These are phyloP conservation scores for Nicotiana obtusifolia DNA, from an alignment of 257 asterid species.

Conservation along the genomic window DNA sequence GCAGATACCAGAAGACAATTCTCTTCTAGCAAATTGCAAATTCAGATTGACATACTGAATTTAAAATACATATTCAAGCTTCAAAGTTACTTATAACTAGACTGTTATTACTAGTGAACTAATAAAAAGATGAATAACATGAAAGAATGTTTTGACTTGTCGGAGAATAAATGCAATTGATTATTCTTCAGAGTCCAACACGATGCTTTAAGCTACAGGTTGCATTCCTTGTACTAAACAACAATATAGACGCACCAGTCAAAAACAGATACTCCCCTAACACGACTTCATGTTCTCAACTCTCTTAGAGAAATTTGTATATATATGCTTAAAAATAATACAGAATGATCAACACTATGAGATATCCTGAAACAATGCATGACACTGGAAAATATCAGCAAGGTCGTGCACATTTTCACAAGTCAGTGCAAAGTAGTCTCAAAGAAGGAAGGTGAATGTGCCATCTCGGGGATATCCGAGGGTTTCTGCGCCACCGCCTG, in stretches of 20 bases:
- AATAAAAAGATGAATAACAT: background rate
- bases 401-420: background rate
- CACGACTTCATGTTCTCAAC: background rate
- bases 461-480: too few species aligned
- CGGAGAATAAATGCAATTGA: background rate
- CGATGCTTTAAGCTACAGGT: background rate
- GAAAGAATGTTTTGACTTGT: background rate
- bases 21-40: background rate
- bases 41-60: background rate
- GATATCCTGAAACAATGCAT: background rate
- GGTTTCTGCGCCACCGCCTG: too few species aligned
- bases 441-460: too few species aligned
- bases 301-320: background rate
- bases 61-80: background rate
- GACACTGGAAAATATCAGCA: background rate
- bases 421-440: background rate
- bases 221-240: background rate
- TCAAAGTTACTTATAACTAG: background rate
- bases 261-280: background rate
- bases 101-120: background rate
- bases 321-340: background rate
- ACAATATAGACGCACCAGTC: background rate
- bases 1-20: background rate
- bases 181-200: background rate
- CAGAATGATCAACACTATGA: background rate